Evolutionary conservation across 192 early-diverging fungal genomes (phyloP).

Genomic region (Backusella morwellensis): DNA sequence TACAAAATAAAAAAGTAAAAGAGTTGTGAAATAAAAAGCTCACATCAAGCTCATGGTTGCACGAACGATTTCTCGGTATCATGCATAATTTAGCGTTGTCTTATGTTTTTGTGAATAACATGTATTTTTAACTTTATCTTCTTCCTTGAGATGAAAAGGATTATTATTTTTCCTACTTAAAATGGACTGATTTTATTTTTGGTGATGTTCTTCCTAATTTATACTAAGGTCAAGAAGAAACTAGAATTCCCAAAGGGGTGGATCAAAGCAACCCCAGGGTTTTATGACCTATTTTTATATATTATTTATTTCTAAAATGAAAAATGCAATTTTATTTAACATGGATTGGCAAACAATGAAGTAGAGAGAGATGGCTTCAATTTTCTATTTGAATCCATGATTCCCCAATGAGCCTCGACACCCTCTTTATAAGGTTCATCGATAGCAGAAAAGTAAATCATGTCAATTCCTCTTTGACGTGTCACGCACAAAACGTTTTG

Average conservation of each 20-base stretch:
- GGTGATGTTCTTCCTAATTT: constrained; percentile 53
- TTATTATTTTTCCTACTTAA: neutral
- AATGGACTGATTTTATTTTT: constrained; percentile 46
- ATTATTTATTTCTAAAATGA: neutral
- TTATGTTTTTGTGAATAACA: too few relatives aligned
- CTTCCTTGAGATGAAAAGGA: too few relatives aligned
- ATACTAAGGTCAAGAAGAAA: constrained; percentile 46
- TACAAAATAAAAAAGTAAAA: too few relatives aligned
- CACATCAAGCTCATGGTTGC: too few relatives aligned
- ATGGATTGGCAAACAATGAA: neutral
- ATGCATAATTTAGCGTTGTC: too few relatives aligned
- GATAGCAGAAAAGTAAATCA: constrained; percentile 56
- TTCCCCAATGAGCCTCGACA: constrained; percentile 29
- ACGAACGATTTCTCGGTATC: too few relatives aligned
- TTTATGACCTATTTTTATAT: neutral
- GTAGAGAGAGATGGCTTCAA: constrained; percentile 10
- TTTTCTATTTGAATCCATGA: constrained; percentile 21
- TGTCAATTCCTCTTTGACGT: constrained; percentile 44
- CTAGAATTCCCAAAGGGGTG: constrained; percentile 63
- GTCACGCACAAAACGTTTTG: constrained; percentile 49
- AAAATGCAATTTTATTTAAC: neutral
- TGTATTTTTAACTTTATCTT: too few relatives aligned
- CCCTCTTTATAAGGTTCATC: constrained; percentile 60
- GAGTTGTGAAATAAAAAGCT: too few relatives aligned
- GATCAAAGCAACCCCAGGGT: constrained; percentile 26